Base-by-base conservation (phyloP, 345 rosid genomes). In the Salix viminalis region DNA sequence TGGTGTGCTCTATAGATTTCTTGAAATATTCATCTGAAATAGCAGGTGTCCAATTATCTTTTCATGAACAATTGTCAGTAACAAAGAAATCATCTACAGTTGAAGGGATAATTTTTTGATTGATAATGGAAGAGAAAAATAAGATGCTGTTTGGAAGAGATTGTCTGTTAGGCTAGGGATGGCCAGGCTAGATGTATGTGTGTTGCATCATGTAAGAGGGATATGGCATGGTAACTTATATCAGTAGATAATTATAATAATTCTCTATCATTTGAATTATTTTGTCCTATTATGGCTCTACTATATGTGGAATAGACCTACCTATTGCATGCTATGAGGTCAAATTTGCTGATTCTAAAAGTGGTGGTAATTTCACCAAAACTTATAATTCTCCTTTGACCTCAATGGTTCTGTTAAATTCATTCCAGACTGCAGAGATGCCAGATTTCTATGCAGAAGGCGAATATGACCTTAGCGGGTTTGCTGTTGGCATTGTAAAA, bases 391-490 rank as follows among this genome's bases (percentile, higher is more conserved):
- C 46, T 64, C 2, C 61, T 65, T n/a, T 32, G 23, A 73, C 58
- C 37, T 36, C 19, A 4, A 18, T 60, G 48, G 36, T 50, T 41
- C 42, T 24, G 61, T 56, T 30, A 26, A 48, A 61, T 73, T 68
- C 42, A 70, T 81, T 81, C 69, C 77, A 96, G 98, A 92, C 98
- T 73, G 98, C 97, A 78, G 97, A 96, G 90, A 96, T 93, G 99
- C 98, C 98, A 0, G 92, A 84, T 74, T 93, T 96, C 86, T 96
- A 96, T 72, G 87, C 88, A 26, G 86, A 89, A 14, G 95, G 97
- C 0, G 97, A 96, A 73, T 96, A 93, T 30, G 99, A 96, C 73
- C 94, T 92, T 19, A 93, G 97, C 65, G 98, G 99, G 39, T 93
- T 90, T 87, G 99, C 97, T 0, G 97, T 96, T 52, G 99, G 99